Evolutionary conservation across 1,139 yeast genomes (phyloP), one percentile per base, ranked within the genome.

Genomic region (Blastobotrys ciferrii): DNA sequence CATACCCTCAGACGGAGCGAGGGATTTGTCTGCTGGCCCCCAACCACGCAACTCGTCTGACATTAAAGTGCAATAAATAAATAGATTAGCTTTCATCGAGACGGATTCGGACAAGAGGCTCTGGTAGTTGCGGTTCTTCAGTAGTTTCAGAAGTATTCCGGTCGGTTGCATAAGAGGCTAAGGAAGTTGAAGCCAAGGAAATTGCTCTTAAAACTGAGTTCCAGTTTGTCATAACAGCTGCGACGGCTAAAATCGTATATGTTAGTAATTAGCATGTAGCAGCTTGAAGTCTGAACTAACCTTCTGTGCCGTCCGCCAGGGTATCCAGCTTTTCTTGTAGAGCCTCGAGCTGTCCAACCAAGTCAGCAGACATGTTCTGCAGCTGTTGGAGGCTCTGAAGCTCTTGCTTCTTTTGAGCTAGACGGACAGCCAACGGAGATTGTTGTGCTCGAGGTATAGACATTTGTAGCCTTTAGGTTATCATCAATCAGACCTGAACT

Each of bases 71-170:
- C 38, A 9, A 35, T 35, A 17, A 14, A 6, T 14, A 12, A n/a
- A 17, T 13, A n/a, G 13, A 41, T 23, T 42, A 35, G 18, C 45
- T 30, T 25, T 72, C 68, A 32, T 76, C 77, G 20, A 82, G 67
- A 48, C 78, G 72, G 32, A 86, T 76, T 45, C 95, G 71, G 3
- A 87, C 88, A 54, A 87, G 69, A 0, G 88, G 76, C 60, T 87
- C 87, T 13, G 84, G 81, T 30, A 78, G 67, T 1, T 81, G 81
- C 2, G 72, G 65, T 12, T 69, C 72, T 12, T 60, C 66, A 68
- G 43, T 76, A n/a, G n/a, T n/a, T n/a, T n/a, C n/a, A n/a, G n/a
- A n/a, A n/a, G n/a, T n/a, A n/a, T 74, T 75, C 0, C 75, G 57
- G 53, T 78, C 74, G 48, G 73, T 75, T 50, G 75, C 63, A 44